Base-by-base conservation (phyloP, 106 monocot species). In the Hemerocallis citrina region DNA sequence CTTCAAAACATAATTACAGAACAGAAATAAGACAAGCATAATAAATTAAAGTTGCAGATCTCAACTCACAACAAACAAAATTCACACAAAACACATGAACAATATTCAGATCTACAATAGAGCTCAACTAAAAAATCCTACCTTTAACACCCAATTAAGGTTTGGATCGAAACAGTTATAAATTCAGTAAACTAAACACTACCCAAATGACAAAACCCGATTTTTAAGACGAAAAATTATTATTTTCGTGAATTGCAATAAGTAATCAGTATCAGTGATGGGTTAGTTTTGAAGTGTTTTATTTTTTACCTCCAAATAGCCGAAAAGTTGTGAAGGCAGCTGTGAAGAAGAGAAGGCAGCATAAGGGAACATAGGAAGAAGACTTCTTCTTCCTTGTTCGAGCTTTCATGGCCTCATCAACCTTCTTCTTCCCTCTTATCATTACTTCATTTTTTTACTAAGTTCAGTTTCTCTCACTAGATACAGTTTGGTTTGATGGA, bases 1-100 rank as follows among this genome's bases (percentile, higher is more conserved):
- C 42, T 71, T 72, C 32, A 89, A 51, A 50, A 46, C 55, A 34
- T 93, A 88, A 22, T 89, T 74, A 51, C 85, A 85, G 5, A n/a
- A 44, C 17, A 44, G 14, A 13, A 14, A 44, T 44, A n/a, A 44
- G 43, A n/a, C 14, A 16, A 16, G 43, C 8, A 44, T 14, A 44
- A 44, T 44, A 44, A 44, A 44, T 82, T 75, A 48, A 85, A 38
- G 60, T 79, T 74, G 4, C 4, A 14, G 3, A 10, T 16, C 14
- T 69, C 59, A 78, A 82, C 6, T 10, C 64, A 49, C 23, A 49
- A 4, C 22, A 24, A 24, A 49, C 20, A 23, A 23, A 23, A 7
- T 23, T 7, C 21, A 23, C 1, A 49, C 11, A 21, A 4, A 49
- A 20, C 1, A 23, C 5, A 49, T 23, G 24, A 24, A 23, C 24